These are phyloP conservation scores for Leishmania tropica DNA, from an alignment of 208 protist genomes.

Conservation along the genomic window DNA sequence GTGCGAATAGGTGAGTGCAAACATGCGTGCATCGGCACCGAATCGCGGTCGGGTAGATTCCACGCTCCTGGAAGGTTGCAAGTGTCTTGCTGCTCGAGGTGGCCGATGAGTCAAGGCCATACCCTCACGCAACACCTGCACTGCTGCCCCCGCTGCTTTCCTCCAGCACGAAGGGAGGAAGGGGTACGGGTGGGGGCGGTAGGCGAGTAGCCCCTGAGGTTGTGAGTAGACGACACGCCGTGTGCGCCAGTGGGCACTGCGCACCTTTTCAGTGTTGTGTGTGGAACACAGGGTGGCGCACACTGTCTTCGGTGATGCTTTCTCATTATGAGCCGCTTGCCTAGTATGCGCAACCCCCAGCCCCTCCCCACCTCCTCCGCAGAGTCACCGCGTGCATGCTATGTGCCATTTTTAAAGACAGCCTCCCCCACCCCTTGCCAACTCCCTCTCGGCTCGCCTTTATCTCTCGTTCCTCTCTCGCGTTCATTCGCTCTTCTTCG, in stretches of 20 bases:
- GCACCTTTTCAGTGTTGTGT: background rate
- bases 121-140: background rate
- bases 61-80: background rate
- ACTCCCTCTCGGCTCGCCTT: too few relatives aligned
- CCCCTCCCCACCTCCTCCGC: background rate
- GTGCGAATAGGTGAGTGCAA: background rate
- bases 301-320: background rate
- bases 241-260: background rate
- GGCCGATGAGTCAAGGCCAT: background rate
- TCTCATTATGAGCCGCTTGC: background rate
- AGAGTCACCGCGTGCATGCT: background rate
- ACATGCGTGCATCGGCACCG: background rate
- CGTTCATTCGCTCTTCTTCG: background rate
- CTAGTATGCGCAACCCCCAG: too few relatives aligned
- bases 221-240: background rate
- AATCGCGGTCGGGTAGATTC: background rate
- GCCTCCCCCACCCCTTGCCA: background rate
- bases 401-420: background rate
- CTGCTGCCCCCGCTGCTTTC: background rate
- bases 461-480: background rate
- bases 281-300: background rate
- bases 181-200: background rate
- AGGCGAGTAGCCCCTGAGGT: too few relatives aligned
- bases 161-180: background rate
- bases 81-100: background rate